Percentiles rank a stretch among this genome's conserved stretches.
phyloP scores from a whole-genome alignment of 148 eudicot species.

The Camellia sinensis region DNA sequence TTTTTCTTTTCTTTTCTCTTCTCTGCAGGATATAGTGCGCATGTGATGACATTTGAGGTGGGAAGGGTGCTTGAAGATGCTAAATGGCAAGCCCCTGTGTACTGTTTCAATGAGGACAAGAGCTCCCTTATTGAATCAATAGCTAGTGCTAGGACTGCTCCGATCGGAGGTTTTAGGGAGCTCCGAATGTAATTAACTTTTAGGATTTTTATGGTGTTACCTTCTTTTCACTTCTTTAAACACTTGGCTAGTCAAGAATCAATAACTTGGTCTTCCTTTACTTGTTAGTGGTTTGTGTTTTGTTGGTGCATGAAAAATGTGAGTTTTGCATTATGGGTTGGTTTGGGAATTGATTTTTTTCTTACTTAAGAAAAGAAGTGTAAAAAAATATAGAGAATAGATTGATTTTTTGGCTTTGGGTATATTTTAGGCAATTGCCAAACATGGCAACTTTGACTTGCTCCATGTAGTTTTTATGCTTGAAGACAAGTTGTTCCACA shows the following conservation, averaged over 20 bases:
- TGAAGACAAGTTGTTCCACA: too few species aligned
- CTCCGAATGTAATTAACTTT: not conserved
- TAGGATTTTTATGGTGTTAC: not conserved
- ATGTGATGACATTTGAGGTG: constrained; percentile 37
- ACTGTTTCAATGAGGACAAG: constrained; percentile 18
- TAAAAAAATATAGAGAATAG: too few species aligned
- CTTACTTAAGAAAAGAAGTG: too few species aligned
- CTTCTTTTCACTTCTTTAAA: too few species aligned
- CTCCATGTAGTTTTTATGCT: too few species aligned
- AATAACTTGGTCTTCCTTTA: too few species aligned
- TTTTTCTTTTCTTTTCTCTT: not conserved
- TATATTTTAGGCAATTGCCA: too few species aligned
- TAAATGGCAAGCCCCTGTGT: constrained; percentile 32
- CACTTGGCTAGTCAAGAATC: too few species aligned
- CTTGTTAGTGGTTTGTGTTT: not conserved
- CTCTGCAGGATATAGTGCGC: constrained; percentile 23
- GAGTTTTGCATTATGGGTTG: not conserved
- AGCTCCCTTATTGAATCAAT: not conserved
- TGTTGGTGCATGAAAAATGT: too few species aligned
- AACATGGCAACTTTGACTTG: too few species aligned
- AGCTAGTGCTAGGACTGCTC: not conserved
- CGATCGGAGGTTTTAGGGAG: not conserved
- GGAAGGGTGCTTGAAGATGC: constrained; percentile 29
- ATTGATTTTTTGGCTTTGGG: too few species aligned
- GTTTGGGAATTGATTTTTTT: too few species aligned